These are phyloP conservation scores for Colletotrichum theobromicola DNA, from an alignment of 2,329 filamentous ascomycete species.

Conservation along the genomic window DNA sequence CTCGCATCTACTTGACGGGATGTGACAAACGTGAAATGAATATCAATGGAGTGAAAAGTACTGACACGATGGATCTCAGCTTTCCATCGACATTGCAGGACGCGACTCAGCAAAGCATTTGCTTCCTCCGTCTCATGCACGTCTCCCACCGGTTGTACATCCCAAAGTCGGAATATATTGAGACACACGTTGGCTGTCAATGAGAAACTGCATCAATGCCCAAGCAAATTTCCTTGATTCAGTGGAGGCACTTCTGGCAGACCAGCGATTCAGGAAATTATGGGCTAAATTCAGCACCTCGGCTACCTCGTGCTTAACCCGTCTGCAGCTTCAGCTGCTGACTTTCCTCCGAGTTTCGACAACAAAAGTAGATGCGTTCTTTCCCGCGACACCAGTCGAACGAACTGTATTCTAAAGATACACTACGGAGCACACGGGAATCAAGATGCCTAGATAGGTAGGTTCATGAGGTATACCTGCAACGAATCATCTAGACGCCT, in stretches of 20 bases:
- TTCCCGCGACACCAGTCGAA: background rate
- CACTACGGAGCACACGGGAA: too few relatives aligned
- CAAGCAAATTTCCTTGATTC: background rate
- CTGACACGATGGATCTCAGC: background rate
- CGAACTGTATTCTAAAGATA: background rate
- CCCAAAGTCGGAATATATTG: background rate
- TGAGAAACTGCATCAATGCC: background rate
- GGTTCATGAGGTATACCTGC: background rate
- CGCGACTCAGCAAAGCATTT: background rate
- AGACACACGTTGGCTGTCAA: background rate
- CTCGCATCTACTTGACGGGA: background rate
- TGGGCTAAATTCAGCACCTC: background rate
- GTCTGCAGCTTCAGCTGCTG: background rate
- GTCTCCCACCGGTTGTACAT: background rate
- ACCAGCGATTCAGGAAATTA: background rate
- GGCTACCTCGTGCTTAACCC: background rate
- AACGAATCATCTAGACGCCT: background rate
- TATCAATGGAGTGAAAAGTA: background rate
- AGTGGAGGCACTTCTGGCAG: background rate
- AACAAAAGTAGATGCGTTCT: background rate
- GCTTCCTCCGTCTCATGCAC: background rate
- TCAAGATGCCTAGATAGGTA: background rate
- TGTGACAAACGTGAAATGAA: background rate
- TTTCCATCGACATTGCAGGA: background rate
- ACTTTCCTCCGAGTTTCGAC: background rate